Evolutionary conservation across 345 rosid species (phyloP), one percentile per base, ranked within the genome.

Genomic region (Mangifera indica): DNA sequence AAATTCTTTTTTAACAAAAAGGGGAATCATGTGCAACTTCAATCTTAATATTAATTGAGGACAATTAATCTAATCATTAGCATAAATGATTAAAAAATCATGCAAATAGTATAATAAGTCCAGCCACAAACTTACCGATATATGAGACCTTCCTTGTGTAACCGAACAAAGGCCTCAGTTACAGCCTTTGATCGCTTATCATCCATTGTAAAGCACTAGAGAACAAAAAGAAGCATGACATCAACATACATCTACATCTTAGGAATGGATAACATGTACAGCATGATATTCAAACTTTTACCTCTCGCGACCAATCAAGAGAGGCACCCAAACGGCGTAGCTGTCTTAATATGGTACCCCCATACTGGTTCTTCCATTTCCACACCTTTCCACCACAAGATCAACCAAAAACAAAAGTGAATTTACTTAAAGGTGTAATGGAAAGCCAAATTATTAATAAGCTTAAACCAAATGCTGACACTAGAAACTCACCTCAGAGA

Each of bases 251-350:
- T 42, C 69, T 34, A 37, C 42, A 37, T 37, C 42, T 37, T 37
- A 5, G 42, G 5, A 37, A 37, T 37, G 8, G 42, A 37, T 37
- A 37, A 37, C 42, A 37, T 37, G 42, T 34, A 40, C 67, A 58
- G 42, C 61, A 52, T 15, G 7, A 18, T 29, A 22, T 24, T 34
- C 3, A 32, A 13, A 61, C 32, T 32, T 61, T 83, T 78, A 95
- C 99, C 97, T 95, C 98, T 74, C 93, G 98, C 32, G 99, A 88
- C 99, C 99, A 95, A 77, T 95, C 99, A 77, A 92, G 97, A 26
- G 99, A 92, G 46, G 98, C 87, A 81, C 98, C 99, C 74, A 95
- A 78, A 24, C 96, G 78, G 0, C 99, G 87, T 74, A 57, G 81
- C 64, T 95, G 99, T 71, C 54, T 37, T 69, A 91, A 66, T 76